Evolutionary conservation across 441 rosid species (phyloP).

Genomic region (Eutrema salsugineum): DNA sequence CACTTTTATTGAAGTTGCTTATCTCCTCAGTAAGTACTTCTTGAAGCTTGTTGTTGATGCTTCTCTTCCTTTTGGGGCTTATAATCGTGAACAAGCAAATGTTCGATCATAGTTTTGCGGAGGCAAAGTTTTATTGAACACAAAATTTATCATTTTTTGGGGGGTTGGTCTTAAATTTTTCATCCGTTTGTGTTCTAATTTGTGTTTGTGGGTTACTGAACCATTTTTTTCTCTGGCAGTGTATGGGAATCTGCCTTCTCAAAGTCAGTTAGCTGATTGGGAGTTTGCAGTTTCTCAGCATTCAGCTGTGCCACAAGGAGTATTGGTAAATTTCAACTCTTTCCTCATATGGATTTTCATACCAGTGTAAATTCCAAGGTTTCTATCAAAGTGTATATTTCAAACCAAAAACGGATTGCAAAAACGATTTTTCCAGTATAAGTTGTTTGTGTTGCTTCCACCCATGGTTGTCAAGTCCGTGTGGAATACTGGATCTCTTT

Average conservation of each 20-base stretch:
- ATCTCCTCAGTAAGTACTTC: conserved; percentile 32
- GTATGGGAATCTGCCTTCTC: conserved; percentile 89
- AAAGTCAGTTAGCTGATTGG: conserved; percentile 89
- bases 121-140: not conserved
- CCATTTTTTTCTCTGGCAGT: conserved; percentile 38
- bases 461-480: not conserved
- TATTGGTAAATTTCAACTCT: conserved; percentile 54
- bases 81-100: not conserved
- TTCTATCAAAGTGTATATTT: not conserved
- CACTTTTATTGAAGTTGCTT: conserved; percentile 42
- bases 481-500: not conserved
- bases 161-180: not conserved
- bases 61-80: not conserved
- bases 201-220: not conserved
- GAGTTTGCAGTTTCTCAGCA: conserved; percentile 92
- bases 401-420: not conserved
- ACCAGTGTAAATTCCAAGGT: not conserved
- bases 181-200: not conserved
- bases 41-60: not conserved
- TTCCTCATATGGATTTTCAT: not conserved
- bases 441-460: not conserved
- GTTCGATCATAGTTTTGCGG: not conserved
- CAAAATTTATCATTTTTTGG: not conserved
- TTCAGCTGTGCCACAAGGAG: conserved; percentile 95
- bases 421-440: not conserved